Percentiles rank a stretch among this genome's conserved stretches.
Conservation (phyloP, 2,329 filamentous ascomycete genomes). For the Incumbomyces delicatus region DNA sequence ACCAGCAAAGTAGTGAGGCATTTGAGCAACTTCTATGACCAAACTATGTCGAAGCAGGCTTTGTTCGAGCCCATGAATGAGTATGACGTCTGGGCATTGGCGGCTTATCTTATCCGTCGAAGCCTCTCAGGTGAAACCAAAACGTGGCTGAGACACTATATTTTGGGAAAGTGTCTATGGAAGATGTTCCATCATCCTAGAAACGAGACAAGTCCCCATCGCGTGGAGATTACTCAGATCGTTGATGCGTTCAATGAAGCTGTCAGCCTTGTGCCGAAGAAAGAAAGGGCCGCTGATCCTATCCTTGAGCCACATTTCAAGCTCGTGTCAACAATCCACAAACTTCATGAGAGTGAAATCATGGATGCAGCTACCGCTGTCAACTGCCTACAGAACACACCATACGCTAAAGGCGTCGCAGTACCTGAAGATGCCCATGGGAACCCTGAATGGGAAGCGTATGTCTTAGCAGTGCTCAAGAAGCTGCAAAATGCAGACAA, state of each 20-base stretch:
- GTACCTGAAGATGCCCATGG: slow-evolving; percentile 40
- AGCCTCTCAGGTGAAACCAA: slow-evolving; percentile 51
- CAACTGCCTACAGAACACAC: slow-evolving; percentile 42
- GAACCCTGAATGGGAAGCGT: slow-evolving; percentile 47
- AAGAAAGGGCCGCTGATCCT: slow-evolving; percentile 56
- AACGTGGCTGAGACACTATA: slow-evolving; percentile 58
- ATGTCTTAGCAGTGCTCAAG: slow-evolving; percentile 52
- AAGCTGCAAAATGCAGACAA: slow-evolving; percentile 64
- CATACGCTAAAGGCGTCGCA: slow-evolving; percentile 45
- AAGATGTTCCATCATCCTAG: slow-evolving; percentile 50
- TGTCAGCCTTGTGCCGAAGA: slow-evolving; percentile 52
- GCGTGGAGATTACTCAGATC: slow-evolving; percentile 37
- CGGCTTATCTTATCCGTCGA: slow-evolving; percentile 49
- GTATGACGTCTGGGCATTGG: slow-evolving; percentile 57
- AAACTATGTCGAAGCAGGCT: slow-evolving; percentile 47
- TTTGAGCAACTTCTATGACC: slow-evolving; percentile 44
- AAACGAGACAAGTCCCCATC: slow-evolving; percentile 29
- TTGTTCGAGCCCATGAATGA: slow-evolving; percentile 46
- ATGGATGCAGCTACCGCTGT: slow-evolving; percentile 39
- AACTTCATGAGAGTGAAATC: slow-evolving; percentile 53
- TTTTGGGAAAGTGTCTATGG: slow-evolving; percentile 62
- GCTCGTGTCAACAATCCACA: slow-evolving; percentile 70
- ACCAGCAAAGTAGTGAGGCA: slow-evolving; percentile 53
- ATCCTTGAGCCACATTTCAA: slow-evolving; percentile 91
- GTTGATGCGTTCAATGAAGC: slow-evolving; percentile 49